A percentile compares a stretch with the other conserved stretches of the same genome.
These are phyloP conservation scores for Mycogone perniciosa DNA, from an alignment of 2,329 filamentous ascomycete genomes.

Conservation along the genomic window DNA sequence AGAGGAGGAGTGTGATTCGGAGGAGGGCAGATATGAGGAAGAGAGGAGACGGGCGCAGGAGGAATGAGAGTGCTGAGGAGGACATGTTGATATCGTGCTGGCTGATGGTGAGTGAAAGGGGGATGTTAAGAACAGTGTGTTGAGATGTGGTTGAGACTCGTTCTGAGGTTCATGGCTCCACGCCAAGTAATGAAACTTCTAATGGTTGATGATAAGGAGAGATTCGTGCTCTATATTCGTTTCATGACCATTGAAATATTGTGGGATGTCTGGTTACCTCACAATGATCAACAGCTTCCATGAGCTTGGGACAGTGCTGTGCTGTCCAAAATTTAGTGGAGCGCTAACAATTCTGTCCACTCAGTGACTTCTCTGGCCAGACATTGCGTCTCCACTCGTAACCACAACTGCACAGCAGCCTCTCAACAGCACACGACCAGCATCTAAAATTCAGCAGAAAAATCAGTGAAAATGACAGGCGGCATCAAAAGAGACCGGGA, in stretches of 20 bases:
- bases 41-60: slow-evolving; percentile 38
- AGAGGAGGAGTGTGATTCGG: slow-evolving; percentile 68
- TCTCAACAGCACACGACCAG: background rate
- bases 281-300: background rate
- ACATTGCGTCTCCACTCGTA: slow-evolving; percentile 2
- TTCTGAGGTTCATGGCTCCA: background rate
- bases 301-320: no score
- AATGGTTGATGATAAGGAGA: background rate
- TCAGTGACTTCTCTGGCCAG: background rate
- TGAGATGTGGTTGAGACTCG: background rate
- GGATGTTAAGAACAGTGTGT: slow-evolving; percentile 9
- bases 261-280: background rate
- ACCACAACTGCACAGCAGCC: background rate
- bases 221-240: background rate
- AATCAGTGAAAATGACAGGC: slow-evolving; percentile 25
- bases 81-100: slow-evolving; percentile 11
- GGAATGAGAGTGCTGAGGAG: slow-evolving; percentile 14
- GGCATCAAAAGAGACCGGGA: slow-evolving; percentile 49
- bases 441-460: background rate
- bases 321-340: background rate
- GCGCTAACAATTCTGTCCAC: background rate
- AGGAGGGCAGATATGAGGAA: slow-evolving; percentile 56
- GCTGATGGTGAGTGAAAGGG: background rate
- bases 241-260: background rate
- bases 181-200: background rate